These are phyloP conservation scores for Fusarium napiforme DNA, from an alignment of 2,329 filamentous ascomycete species.

Conservation along the genomic window DNA sequence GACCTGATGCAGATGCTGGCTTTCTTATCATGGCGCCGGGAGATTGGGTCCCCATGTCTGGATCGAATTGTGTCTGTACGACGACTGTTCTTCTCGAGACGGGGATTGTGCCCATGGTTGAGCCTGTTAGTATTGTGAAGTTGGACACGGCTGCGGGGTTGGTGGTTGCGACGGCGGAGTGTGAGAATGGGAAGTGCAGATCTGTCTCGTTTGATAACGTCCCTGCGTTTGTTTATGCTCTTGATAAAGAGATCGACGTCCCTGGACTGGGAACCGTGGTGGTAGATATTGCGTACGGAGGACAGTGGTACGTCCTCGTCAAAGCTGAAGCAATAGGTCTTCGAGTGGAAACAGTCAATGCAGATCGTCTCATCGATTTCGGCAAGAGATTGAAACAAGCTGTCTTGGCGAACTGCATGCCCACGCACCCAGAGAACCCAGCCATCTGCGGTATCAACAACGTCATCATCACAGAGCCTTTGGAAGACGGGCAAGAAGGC, in stretches of 20 bases:
- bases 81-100: slow-evolving; percentile 58
- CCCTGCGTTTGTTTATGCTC: slow-evolving; percentile 8
- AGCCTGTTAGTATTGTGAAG: slow-evolving; percentile 40
- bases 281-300: slow-evolving; percentile 14
- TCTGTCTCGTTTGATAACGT: slow-evolving; percentile 22
- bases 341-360: slow-evolving; percentile 15
- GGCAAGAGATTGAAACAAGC: slow-evolving; percentile 57
- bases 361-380: slow-evolving; percentile 23
- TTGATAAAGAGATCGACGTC: slow-evolving; percentile 9
- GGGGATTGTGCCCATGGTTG: slow-evolving; percentile 56
- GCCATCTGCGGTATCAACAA: slow-evolving; percentile 55
- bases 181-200: slow-evolving; percentile 18
- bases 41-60: slow-evolving; percentile 49
- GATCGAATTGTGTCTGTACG: slow-evolving; percentile 56
- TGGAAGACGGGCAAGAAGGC: slow-evolving; percentile 4
- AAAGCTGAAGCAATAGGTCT: slow-evolving; percentile 16
- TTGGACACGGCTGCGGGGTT: slow-evolving; percentile 9
- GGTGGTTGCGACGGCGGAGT: slow-evolving; percentile 17
- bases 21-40: slow-evolving; percentile 50
- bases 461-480: slow-evolving; percentile 49
- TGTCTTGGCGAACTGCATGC: slow-evolving; percentile 48
- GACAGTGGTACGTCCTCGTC: slow-evolving; percentile 21
- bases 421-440: slow-evolving; percentile 55
- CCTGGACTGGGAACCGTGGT: neutral
- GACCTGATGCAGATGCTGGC: slow-evolving; percentile 54